Conservation (phyloP, 2,329 filamentous ascomycete species). For the Neospermospora avenae region DNA sequence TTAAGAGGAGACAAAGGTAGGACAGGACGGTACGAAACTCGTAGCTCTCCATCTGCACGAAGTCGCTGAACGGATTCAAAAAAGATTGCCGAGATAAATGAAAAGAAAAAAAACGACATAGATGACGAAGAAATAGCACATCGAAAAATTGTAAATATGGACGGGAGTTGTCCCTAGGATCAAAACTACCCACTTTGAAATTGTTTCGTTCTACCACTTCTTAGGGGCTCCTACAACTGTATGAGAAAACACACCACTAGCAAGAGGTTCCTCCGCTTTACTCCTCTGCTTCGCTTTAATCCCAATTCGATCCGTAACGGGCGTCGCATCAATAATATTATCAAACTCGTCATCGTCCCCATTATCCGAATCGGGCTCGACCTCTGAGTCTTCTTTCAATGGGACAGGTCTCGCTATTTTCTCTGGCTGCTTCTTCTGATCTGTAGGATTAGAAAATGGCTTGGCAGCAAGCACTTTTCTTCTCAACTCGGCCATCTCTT, state of each 20-base stretch:
- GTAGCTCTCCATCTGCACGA: too few relatives aligned
- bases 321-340: constrained; percentile 86
- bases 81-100: too few relatives aligned
- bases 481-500: constrained; percentile 87
- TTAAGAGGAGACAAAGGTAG: too few relatives aligned
- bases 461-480: constrained; percentile 89
- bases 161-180: too few relatives aligned
- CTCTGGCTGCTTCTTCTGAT: constrained; percentile 54
- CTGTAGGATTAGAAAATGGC: constrained; percentile 66
- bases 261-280: constrained; percentile 39
- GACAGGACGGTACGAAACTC: too few relatives aligned
- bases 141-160: too few relatives aligned
- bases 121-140: too few relatives aligned
- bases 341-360: constrained; percentile 77
- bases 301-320: constrained; percentile 82
- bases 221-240: constrained; percentile 37
- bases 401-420: constrained; percentile 59
- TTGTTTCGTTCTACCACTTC: constrained; percentile 29
- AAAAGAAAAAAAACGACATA: too few relatives aligned
- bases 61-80: too few relatives aligned
- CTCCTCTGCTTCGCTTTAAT: constrained; percentile 59
- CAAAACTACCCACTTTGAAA: too few relatives aligned
- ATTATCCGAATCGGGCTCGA: constrained; percentile 70
- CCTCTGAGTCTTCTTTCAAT: constrained; percentile 59
- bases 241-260: constrained; percentile 36